Base-by-base conservation (phyloP, 2,329 filamentous ascomycete species). In the Graphiopsis chlorocephala region DNA sequence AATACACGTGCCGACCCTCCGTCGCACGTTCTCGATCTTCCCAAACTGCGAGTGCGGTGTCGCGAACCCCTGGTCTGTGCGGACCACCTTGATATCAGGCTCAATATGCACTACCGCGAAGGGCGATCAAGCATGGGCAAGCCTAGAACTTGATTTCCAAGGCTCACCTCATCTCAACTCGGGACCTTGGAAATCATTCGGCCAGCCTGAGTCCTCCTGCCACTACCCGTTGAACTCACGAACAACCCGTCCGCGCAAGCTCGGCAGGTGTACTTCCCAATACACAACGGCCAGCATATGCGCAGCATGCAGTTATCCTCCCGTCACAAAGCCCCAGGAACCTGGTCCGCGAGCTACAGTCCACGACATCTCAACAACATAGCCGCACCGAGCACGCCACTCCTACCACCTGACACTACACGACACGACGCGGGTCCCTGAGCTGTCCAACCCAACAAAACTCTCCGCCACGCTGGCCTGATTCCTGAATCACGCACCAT, bases 1-100 rank as follows among this genome's bases (percentile, higher is more conserved):
- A 55, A 64, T 66, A 66, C 68, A 68, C 69, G 69, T 71, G 68
- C 68, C 68, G 69, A 65, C 62, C 63, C 63, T 68, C 61, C 65
- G 67, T 71, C 63, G 67, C 67, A 70, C 68, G 64, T 66, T 67
- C 61, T 64, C 53, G 55, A 63, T 61, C 65, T 52, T 64, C 47
- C 38, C 28, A 58, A 17, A 1, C 38, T 50, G 47, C 42, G 26
- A 50, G 53, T 14, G 42, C 58, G 53, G 53, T 64, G 20, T 59
- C 53, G 58, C 55, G 69, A 73, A 72, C 70, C 28, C 64, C 64
- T 73, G 72, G 69, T 68, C 71, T 64, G 70, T 72, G 72, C 70
- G 31, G 29, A n/a, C 26, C 23, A 58, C 35, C 55, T 23, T 42
- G 38, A 33, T 20, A 28, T 58, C 33, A 38, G 55, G 55, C 35